Conservation (phyloP, 2,329 filamentous ascomycete genomes). For the Macrophomina pseudophaseolina region DNA sequence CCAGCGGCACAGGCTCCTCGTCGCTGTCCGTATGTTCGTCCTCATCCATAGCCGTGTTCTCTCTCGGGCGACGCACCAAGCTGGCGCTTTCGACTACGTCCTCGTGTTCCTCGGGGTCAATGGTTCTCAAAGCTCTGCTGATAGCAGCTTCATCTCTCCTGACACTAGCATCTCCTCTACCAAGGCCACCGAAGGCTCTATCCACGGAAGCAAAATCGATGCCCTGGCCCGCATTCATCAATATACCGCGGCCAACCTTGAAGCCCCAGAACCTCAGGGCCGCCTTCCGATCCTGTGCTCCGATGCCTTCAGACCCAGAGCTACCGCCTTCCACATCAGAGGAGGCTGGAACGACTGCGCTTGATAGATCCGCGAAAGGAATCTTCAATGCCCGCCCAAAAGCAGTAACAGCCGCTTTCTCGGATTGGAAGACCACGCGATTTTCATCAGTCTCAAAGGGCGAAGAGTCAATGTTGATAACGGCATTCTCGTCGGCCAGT, state of each 20-base stretch:
- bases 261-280: slow-evolving; percentile 63
- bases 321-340: slow-evolving; percentile 26
- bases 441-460: slow-evolving; percentile 62
- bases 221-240: slow-evolving; percentile 62
- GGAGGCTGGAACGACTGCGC: slow-evolving; percentile 39
- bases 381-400: slow-evolving; percentile 60
- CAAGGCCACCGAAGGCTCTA: slow-evolving; percentile 66
- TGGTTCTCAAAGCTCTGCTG: slow-evolving; percentile 50
- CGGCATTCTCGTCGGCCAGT: slow-evolving; percentile 53
- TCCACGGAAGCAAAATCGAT: slow-evolving; percentile 64
- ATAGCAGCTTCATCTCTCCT: slow-evolving; percentile 49
- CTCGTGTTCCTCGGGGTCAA: slow-evolving; percentile 53
- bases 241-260: slow-evolving; percentile 62
- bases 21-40: slow-evolving; percentile 33
- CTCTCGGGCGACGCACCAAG: background rate
- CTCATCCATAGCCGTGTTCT: background rate
- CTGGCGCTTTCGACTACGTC: slow-evolving; percentile 38
- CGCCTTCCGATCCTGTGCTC: slow-evolving; percentile 50
- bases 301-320: slow-evolving; percentile 30
- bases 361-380: slow-evolving; percentile 58
- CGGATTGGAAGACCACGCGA: slow-evolving; percentile 57
- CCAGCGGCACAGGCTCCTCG: slow-evolving; percentile 4
- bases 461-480: slow-evolving; percentile 63
- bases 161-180: slow-evolving; percentile 47
- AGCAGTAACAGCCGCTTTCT: slow-evolving; percentile 61